Conservation (phyloP, 169 alveolate species). For the Eimeria mitis region DNA sequence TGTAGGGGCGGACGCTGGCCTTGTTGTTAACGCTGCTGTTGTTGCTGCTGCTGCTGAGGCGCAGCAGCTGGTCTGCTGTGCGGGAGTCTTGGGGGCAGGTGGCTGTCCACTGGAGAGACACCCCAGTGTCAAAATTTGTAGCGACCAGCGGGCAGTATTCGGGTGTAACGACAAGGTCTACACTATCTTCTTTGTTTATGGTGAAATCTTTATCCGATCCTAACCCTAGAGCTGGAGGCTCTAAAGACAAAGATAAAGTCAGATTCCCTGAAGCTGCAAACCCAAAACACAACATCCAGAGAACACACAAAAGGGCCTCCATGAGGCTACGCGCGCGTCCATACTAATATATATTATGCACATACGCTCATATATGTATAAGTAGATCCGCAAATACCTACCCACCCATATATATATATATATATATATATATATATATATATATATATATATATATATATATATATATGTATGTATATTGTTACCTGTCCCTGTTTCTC, state of each 20-base stretch:
- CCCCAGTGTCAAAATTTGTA: constrained; percentile 22
- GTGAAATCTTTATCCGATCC: not conserved
- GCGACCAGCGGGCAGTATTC: constrained; percentile 56
- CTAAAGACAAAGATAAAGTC: not conserved
- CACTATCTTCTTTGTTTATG: constrained; percentile 14
- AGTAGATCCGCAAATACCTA: no score
- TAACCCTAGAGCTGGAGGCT: not conserved
- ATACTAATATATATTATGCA: not conserved
- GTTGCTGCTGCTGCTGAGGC: constrained; percentile 14
- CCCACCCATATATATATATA: no score
- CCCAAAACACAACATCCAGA: not conserved
- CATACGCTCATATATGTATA: no score
- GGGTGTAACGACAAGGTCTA: constrained; percentile 4
- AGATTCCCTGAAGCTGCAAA: constrained; percentile 8
- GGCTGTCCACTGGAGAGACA: constrained; percentile 38
- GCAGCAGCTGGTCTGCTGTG: constrained; percentile 67
- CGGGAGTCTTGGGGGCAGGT: constrained; percentile 58
- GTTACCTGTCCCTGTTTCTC: constrained; percentile 18
- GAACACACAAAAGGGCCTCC: no score
- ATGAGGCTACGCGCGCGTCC: not conserved
- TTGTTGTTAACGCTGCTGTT: not conserved
- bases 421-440: no score
- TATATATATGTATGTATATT: no score
- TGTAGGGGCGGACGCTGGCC: constrained; percentile 36
- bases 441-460: no score